These are phyloP conservation scores for Volvox carteri DNA, from an alignment of 163 green algal species.

Conservation along the genomic window DNA sequence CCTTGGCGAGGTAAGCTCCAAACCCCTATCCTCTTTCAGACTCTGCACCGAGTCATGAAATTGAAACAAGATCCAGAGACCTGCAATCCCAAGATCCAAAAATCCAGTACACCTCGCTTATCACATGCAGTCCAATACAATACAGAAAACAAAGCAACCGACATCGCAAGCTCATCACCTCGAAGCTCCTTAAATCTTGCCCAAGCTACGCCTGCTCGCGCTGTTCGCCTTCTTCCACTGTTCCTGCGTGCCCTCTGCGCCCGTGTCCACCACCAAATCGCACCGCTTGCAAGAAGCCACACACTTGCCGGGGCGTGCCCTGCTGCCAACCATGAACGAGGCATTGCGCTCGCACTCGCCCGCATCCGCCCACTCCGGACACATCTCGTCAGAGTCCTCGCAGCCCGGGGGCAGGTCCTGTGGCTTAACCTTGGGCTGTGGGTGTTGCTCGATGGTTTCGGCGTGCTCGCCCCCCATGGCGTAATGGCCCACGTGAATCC, in stretches of 20 bases:
- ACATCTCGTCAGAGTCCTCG: slow-evolving; percentile 61
- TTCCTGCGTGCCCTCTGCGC: slow-evolving; percentile 52
- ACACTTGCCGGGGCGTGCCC: slow-evolving; percentile 63
- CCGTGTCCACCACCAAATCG: slow-evolving; percentile 60
- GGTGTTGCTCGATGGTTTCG: slow-evolving; percentile 64
- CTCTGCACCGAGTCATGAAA: too few species aligned
- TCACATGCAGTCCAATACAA: too few species aligned
- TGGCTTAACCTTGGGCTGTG: slow-evolving; percentile 49
- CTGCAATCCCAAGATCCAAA: too few species aligned
- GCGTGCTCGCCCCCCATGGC: slow-evolving; percentile 65
- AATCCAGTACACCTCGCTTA: too few species aligned
- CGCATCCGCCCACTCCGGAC: slow-evolving; percentile 45
- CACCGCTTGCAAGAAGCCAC: slow-evolving; percentile 65
- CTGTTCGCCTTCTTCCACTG: slow-evolving; percentile 34
- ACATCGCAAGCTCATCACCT: too few species aligned
- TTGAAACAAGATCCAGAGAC: too few species aligned
- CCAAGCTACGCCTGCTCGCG: slow-evolving; percentile 37
- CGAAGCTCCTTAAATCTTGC: neutral
- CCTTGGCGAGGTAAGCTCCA: too few species aligned
- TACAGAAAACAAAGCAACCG: too few species aligned
- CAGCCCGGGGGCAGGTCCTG: slow-evolving; percentile 44
- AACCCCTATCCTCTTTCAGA: too few species aligned
- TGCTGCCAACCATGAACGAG: slow-evolving; percentile 78
- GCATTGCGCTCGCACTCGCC: slow-evolving; percentile 77
- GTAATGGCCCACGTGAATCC: slow-evolving; percentile 52